These are phyloP conservation scores for Artemisia tridentata DNA, from an alignment of 129 eudicot genomes.

Conservation along the genomic window DNA sequence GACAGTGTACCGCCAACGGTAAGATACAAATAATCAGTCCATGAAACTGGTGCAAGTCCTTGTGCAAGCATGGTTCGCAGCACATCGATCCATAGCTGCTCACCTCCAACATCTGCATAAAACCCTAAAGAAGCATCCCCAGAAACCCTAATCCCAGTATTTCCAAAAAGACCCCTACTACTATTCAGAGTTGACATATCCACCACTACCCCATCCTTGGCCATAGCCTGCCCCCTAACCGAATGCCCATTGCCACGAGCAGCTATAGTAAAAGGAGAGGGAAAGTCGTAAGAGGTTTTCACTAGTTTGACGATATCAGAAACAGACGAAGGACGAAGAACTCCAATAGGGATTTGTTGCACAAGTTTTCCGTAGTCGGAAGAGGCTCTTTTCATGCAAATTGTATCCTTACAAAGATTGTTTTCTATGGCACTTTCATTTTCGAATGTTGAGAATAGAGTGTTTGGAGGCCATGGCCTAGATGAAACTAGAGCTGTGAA, in stretches of 20 bases:
- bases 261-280: constrained; percentile 20
- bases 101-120: constrained; percentile 45
- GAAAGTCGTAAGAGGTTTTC: constrained; percentile 14
- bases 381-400: constrained; percentile 31
- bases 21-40: constrained; percentile 41
- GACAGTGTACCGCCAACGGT: constrained; percentile 40
- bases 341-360: constrained; percentile 28
- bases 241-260: constrained; percentile 39
- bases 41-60: constrained; percentile 38
- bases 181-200: constrained; percentile 29
- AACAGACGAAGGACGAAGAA: constrained; percentile 28
- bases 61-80: constrained; percentile 29
- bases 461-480: constrained; percentile 5
- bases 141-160: constrained; percentile 29
- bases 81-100: constrained; percentile 39
- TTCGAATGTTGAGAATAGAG: not conserved
- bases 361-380: constrained; percentile 29
- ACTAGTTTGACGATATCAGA: constrained; percentile 27
- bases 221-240: constrained; percentile 43
- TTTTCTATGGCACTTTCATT: constrained; percentile 6
- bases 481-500: constrained; percentile 17
- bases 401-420: constrained; percentile 19
- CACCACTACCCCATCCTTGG: constrained; percentile 38
- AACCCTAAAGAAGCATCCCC: constrained; percentile 30
- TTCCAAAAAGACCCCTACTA: not conserved